A percentile compares a stretch with the other conserved stretches of the same genome.
Conservation (phyloP, 1,284 basidiomycete genomes). For the Pseudozyma pruni region DNA sequence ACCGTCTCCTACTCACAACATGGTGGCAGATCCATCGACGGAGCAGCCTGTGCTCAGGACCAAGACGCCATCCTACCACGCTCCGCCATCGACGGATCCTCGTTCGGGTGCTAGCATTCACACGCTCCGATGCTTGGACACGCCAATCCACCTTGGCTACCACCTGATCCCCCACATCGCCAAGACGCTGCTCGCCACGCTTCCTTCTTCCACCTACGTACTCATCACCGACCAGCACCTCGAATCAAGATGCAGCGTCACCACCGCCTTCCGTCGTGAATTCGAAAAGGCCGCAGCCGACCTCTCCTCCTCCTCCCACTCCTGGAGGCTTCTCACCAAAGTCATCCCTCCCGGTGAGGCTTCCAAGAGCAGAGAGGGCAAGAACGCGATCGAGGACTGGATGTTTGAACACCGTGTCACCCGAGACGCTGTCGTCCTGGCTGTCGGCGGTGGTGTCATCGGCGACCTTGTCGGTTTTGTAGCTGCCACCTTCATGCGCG, state of each 20-base stretch:
- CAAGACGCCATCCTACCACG: slow-evolving; percentile 65
- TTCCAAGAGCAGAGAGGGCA: slow-evolving; percentile 88
- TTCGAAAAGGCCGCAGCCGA: slow-evolving; percentile 59
- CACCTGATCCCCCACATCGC: slow-evolving; percentile 70
- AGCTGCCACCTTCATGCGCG: slow-evolving; percentile 82
- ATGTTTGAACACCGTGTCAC: slow-evolving; percentile 88
- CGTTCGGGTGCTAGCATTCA: slow-evolving; percentile 61
- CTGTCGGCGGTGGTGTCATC: slow-evolving; percentile 95
- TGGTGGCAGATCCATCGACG: slow-evolving; percentile 23
- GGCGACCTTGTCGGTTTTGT: slow-evolving; percentile 95
- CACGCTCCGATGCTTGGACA: slow-evolving; percentile 59
- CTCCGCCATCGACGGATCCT: slow-evolving; percentile 55
- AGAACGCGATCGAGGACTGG: slow-evolving; percentile 94
- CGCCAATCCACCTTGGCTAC: slow-evolving; percentile 65
- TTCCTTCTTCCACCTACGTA: slow-evolving; percentile 89
- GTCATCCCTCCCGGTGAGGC: slow-evolving; percentile 89
- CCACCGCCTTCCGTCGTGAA: slow-evolving; percentile 64
- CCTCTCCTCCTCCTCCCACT: slow-evolving; percentile 56
- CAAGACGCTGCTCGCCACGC: slow-evolving; percentile 75
- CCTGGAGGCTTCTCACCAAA: slow-evolving; percentile 80
- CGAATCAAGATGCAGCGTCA: slow-evolving; percentile 67
- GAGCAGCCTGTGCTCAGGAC: slow-evolving; percentile 47
- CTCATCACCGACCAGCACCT: slow-evolving; percentile 92
- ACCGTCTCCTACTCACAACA: slow-evolving; percentile 3
- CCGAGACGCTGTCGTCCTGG: slow-evolving; percentile 90